A percentile compares a stretch with the other conserved stretches of the same genome.
These are phyloP conservation scores for Pseudovirgaria hyperparasitica DNA, from an alignment of 2,329 filamentous ascomycete genomes.

Conservation along the genomic window DNA sequence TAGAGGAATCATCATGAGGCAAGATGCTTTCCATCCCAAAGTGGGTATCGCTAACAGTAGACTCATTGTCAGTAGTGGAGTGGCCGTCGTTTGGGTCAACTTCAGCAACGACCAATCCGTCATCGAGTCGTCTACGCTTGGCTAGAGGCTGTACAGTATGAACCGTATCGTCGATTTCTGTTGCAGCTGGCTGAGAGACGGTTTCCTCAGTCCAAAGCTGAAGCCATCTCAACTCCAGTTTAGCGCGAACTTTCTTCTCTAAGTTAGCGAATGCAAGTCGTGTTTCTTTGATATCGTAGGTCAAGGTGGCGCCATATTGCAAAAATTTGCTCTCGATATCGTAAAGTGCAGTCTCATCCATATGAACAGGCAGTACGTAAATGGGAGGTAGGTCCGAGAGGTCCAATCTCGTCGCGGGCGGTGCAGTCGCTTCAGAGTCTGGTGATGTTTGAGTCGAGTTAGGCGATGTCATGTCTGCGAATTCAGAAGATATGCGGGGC, in stretches of 20 bases:
- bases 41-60: background rate
- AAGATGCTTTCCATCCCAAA: conserved; percentile 2
- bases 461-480: too few relatives aligned
- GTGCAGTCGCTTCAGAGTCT: too few relatives aligned
- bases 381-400: conserved; percentile 46
- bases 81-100: conserved; percentile 10
- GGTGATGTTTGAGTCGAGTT: too few relatives aligned
- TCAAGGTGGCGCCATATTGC: conserved; percentile 43
- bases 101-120: too few relatives aligned
- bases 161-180: background rate
- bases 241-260: conserved; percentile 53
- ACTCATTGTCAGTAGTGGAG: conserved; percentile 8
- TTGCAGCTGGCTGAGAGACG: conserved; percentile 3
- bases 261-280: conserved; percentile 64
- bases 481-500: too few relatives aligned
- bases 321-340: conserved; percentile 52
- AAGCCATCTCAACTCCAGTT: conserved; percentile 61
- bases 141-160: conserved; percentile 10
- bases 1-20: conserved; percentile 5
- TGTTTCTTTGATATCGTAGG: conserved; percentile 60
- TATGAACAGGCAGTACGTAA: conserved; percentile 60
- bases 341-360: conserved; percentile 50
- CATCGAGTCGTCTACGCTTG: conserved; percentile 3
- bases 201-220: conserved; percentile 47
- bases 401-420: conserved; percentile 18